phyloP scores from a whole-genome alignment of 108 stramenopile species.

The Schizochytrium sp. region DNA sequence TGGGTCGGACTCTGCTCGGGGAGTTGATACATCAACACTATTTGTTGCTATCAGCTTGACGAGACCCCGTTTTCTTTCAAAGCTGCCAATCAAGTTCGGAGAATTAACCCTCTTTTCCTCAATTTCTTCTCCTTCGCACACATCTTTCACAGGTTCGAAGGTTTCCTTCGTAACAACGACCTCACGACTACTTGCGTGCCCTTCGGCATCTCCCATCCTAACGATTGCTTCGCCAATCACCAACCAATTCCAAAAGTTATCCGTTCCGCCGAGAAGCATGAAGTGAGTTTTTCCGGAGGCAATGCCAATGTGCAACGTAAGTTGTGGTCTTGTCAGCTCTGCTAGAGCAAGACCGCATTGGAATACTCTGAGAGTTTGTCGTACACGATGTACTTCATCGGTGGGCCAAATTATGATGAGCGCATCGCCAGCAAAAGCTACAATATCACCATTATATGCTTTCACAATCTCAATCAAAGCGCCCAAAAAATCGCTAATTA shows the following conservation, averaged over 20 bases:
- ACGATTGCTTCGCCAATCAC: conserved; percentile 50
- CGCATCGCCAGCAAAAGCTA: conserved; percentile 54
- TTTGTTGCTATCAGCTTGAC: neutral
- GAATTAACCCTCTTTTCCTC: neutral
- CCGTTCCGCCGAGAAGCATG: neutral
- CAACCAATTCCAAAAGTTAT: conserved; percentile 9
- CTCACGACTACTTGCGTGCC: conserved; percentile 23
- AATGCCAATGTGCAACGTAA: conserved; percentile 61
- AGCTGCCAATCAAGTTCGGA: conserved; percentile 3
- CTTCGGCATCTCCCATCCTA: conserved; percentile 49
- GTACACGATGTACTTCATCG: no score
- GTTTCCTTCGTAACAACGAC: conserved; percentile 30
- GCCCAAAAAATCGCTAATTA: conserved; percentile 56
- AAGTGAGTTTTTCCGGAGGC: conserved; percentile 1
- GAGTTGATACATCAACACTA: neutral
- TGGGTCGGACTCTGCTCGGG: neutral
- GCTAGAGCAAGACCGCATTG: conserved; percentile 49
- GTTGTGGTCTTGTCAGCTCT: neutral
- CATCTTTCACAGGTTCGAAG: neutral
- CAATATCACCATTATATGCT: conserved; percentile 32
- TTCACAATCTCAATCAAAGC: conserved; percentile 19
- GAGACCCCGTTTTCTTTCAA: conserved; percentile 5
- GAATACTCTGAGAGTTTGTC: conserved; percentile 37
- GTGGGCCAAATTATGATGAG: conserved; percentile 60
- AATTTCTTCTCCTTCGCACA: conserved; percentile 6